Evolutionary conservation across 306 rosid species (phyloP).

Genomic region (Acacia acuminata): DNA sequence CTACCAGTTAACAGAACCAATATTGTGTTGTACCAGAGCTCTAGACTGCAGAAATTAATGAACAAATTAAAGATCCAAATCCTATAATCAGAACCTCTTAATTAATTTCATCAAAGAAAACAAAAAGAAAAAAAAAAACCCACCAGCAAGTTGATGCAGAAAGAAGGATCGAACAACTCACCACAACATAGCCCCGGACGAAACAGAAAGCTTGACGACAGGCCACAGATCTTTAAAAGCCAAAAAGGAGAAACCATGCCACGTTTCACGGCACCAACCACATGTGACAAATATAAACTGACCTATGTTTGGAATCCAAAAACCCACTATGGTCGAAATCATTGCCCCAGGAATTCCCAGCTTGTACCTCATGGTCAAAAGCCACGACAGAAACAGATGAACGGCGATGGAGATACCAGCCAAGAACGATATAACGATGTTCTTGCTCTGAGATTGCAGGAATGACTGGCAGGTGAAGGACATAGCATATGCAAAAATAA

Average conservation of each 20-base stretch:
- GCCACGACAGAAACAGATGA: constrained; percentile 49
- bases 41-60: constrained; percentile 38
- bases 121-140: neutral
- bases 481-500: constrained; percentile 41
- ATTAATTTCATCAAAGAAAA: neutral
- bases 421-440: constrained; percentile 45
- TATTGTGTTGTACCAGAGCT: constrained; percentile 55
- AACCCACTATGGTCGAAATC: constrained; percentile 37
- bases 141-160: neutral
- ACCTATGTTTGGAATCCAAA: constrained; percentile 52
- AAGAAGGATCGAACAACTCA: neutral
- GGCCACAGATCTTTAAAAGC: constrained; percentile 41
- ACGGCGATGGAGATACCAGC: constrained; percentile 34
- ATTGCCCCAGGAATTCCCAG: constrained; percentile 54
- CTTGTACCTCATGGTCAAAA: constrained; percentile 34
- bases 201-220: constrained; percentile 55
- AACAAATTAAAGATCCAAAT: neutral
- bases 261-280: neutral
- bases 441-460: constrained; percentile 61
- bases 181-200: constrained; percentile 67
- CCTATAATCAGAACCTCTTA: constrained; percentile 5
- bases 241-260: neutral
- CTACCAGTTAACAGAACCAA: constrained; percentile 38
- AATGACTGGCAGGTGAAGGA: constrained; percentile 49
- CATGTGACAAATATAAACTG: constrained; percentile 42